Conservation (phyloP, 73 alveolate genomes). For the Urostyla sp. region DNA sequence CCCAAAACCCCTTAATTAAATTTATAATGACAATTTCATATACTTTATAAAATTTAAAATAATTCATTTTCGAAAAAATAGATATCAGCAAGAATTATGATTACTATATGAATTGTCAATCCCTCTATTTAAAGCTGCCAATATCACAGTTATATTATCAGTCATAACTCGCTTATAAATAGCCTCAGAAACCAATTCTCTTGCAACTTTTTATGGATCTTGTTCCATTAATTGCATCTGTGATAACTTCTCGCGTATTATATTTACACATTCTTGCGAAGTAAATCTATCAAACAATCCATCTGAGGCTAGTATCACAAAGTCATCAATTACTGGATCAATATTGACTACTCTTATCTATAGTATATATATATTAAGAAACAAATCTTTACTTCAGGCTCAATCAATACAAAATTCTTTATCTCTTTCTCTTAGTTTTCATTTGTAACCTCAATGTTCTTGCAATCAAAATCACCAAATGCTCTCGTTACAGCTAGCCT, state of each 20-base stretch:
- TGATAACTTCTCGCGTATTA: slow-evolving; percentile 61
- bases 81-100: slow-evolving; percentile 10
- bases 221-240: slow-evolving; percentile 77
- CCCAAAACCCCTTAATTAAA: neutral
- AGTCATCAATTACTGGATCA: slow-evolving; percentile 77
- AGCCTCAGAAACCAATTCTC: slow-evolving; percentile 76
- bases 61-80: neutral
- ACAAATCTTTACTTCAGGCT: slow-evolving; percentile 60
- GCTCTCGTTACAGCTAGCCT: slow-evolving; percentile 88
- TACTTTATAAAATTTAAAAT: neutral
- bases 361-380: neutral
- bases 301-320: slow-evolving; percentile 89
- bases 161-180: slow-evolving; percentile 73
- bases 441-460: slow-evolving; percentile 64
- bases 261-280: slow-evolving; percentile 80
- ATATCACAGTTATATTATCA: slow-evolving; percentile 77
- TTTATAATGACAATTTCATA: neutral
- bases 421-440: slow-evolving; percentile 64
- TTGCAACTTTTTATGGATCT: slow-evolving; percentile 75
- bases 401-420: slow-evolving; percentile 60
- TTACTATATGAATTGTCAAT: slow-evolving; percentile 29
- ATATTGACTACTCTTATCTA: slow-evolving; percentile 53
- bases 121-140: slow-evolving; percentile 73
- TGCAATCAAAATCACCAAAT: slow-evolving; percentile 91
- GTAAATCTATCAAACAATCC: slow-evolving; percentile 86